Evolutionary conservation across 1,139 yeast species (phyloP), one percentile per base, ranked within the genome.

Genomic region (Magnusiomyces suaveolens): DNA sequence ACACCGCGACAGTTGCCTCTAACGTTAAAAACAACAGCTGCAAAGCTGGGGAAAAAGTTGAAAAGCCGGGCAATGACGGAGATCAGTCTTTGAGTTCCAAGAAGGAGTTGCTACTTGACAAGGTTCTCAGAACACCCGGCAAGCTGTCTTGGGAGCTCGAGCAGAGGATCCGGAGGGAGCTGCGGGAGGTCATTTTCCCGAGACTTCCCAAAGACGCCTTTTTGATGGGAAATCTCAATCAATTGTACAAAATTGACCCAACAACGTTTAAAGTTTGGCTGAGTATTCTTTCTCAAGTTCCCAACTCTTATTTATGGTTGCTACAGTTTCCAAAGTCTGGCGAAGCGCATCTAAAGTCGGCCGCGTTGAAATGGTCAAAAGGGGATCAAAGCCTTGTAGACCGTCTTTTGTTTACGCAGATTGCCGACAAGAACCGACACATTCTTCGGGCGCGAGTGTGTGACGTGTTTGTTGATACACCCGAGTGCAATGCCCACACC

Each of bases 401-500:
- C 25, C 61, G 72, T 4, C 62, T 69, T 14, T 46, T 69, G 18
- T 68, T 69, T 52, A 69, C 72, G 2, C 66, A 69, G 1, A 70
- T 69, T 26, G 71, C 71, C 0, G 68, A 61, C 29, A 69, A 69
- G 57, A 64, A 62, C 41, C 59, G 61, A 43, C 72, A 69, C 56
- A 60, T 69, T 20, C 56, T 64, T 46, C 58, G 72, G 18, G 65
- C 69, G 10, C 59, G 71, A 12, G 66, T 62, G 2, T 66, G 70
- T 36, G 72, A 69, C 55, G 43, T 69, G 50, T 65, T 68, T 48
- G 54, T 69, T 18, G 72, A 69, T 51, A 68, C 72, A 1, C 72
- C 71, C 4, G 72, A 69, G 51, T 69, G 72, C 55, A 69, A 68
- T 52, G 72, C 70, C 10, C 72, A 69, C 53, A 69, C 72, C n/a